Evolutionary conservation across 768 basidiomycete species (phyloP).

Genomic region (Boletus tylopilopsis): DNA sequence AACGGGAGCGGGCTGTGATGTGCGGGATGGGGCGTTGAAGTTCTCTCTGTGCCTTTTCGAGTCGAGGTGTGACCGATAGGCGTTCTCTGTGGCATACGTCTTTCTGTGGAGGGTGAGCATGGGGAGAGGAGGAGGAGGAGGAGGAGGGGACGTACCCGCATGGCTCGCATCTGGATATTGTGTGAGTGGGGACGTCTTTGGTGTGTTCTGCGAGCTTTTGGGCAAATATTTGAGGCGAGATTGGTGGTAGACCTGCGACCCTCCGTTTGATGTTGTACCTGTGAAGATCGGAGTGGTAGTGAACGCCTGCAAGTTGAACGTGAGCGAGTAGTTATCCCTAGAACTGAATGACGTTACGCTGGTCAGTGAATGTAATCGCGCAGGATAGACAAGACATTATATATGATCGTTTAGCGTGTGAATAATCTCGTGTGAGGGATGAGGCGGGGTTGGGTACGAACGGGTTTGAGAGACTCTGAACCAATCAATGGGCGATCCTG

Average conservation of each 20-base stretch:
- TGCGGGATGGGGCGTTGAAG: conserved; percentile 43
- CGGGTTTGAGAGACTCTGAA: conserved; percentile 31
- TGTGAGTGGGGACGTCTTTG: conserved; percentile 59
- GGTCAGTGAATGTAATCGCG: conserved; percentile 82
- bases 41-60: conserved; percentile 89
- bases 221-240: conserved; percentile 74
- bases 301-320: conserved; percentile 52
- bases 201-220: conserved; percentile 82
- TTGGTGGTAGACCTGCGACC: conserved; percentile 84
- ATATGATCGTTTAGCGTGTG: too few relatives aligned
- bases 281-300: conserved; percentile 94
- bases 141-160: conserved; percentile 67
- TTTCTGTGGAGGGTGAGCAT: conserved; percentile 51
- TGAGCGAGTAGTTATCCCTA: too few relatives aligned
- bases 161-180: conserved; percentile 62
- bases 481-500: conserved; percentile 55
- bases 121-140: background rate
- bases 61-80: conserved; percentile 80
- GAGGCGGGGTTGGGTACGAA: too few relatives aligned
- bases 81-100: conserved; percentile 83
- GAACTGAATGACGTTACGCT: conserved; percentile 65
- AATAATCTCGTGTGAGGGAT: too few relatives aligned
- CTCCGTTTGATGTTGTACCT: conserved; percentile 98
- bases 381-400: conserved; percentile 94
- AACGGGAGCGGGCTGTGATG: background rate